A percentile compares a stretch with the other conserved stretches of the same genome.
These are phyloP conservation scores for Yamadazyma sp. DNA, from an alignment of 805 yeast genomes.

Conservation along the genomic window DNA sequence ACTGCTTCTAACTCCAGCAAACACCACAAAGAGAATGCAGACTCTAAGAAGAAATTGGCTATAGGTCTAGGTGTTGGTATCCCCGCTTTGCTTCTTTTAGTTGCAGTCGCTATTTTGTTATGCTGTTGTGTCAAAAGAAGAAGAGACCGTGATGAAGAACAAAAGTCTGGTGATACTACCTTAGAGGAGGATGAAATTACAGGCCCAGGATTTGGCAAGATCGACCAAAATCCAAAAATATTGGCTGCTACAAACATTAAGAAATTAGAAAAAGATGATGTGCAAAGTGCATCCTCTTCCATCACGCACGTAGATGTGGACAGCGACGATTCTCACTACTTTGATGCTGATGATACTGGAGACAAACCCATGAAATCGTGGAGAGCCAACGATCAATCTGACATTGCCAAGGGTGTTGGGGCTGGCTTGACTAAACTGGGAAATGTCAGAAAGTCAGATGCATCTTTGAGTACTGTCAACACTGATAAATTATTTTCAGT, in stretches of 20 bases:
- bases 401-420: conserved; percentile 18
- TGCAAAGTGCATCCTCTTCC: conserved; percentile 44
- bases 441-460: conserved; percentile 66
- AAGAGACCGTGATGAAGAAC: conserved; percentile 20
- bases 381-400: conserved; percentile 41
- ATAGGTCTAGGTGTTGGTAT: conserved; percentile 89
- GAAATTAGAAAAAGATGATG: conserved; percentile 16
- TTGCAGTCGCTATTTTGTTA: conserved; percentile 50
- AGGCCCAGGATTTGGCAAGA: conserved; percentile 39
- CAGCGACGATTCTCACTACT: conserved; percentile 26
- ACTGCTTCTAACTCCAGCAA: conserved; percentile 5
- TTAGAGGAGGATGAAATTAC: conserved; percentile 21
- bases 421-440: conserved; percentile 27
- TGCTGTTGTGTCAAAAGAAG: conserved; percentile 49
- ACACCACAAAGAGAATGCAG: conserved; percentile 2
- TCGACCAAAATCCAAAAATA: conserved; percentile 18
- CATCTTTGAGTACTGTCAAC: conserved; percentile 79
- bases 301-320: conserved; percentile 50
- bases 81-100: conserved; percentile 55
- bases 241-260: conserved; percentile 15
- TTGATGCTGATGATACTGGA: conserved; percentile 29
- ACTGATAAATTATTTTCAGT: conserved; percentile 82
- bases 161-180: conserved; percentile 17
- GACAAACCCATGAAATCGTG: conserved; percentile 43
- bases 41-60: conserved; percentile 56